Base-by-base conservation (phyloP, 108 stramenopile genomes). In the Conticribra guillardii region DNA sequence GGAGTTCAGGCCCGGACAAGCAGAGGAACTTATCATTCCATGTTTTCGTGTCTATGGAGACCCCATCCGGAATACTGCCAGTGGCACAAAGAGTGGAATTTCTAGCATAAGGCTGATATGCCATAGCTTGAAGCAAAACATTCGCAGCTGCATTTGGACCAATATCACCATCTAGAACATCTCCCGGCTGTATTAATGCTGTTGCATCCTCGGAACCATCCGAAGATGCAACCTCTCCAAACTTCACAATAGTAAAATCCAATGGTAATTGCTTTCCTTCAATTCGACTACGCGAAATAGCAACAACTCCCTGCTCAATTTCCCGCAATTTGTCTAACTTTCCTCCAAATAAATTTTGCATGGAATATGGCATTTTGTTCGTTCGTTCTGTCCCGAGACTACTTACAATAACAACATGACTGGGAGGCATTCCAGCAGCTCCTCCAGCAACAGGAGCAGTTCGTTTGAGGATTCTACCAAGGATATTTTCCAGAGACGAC, bases 181-280 rank as follows among this genome's bases (percentile, higher is more conserved):
- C 73, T 17, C 87, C 93, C 23, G 92, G 84, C 33, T 23, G 52
- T 19, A 93, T 66, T 3, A 46, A 27, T 48, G 87, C 72, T 27
- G 53, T 68, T 8, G 54, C 48, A 23, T 31, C 54, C 0, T 51
- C 58, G n/a, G n/a, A n/a, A 27, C 47, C 66, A 37, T 76, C 80
- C 32, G 22, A 26, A 21, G 32, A 46, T 28, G 60, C 54, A 21
- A 85, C 51, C 30, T 90, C 89, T 28, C 87, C 88, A 28, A 90
- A 61, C 75, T 94, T 94, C 57, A 88, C 79, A 61, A 94, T 79
- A 1, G 90, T 94, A 56, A 86, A 94, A 71, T 91, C 93, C 65
- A 91, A 63, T 22, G 85, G 68, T 7, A 4, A 18, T 37, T 76
- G 62, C 21, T 57, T 84, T 46, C 83, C 84, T 9, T 37, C 68